These are phyloP conservation scores for Phaffia tasmanica DNA, from an alignment of 768 basidiomycete species.

Conservation along the genomic window DNA sequence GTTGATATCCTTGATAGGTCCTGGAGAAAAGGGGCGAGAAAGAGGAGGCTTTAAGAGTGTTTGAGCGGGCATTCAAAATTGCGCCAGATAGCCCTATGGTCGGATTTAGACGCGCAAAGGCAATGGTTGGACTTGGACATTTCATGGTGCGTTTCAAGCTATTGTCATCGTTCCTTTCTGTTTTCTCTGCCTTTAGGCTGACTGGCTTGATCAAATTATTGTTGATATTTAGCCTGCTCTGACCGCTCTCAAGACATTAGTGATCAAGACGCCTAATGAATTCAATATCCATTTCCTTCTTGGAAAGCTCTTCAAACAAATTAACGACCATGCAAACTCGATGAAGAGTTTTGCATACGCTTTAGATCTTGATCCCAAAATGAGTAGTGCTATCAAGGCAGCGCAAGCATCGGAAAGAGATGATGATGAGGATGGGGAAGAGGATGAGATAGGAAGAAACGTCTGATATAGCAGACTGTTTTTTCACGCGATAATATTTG, in stretches of 20 bases:
- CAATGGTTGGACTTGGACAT: slow-evolving; percentile 70
- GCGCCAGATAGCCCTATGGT: slow-evolving; percentile 85
- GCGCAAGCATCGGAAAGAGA: slow-evolving; percentile 17
- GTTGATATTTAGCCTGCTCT: slow-evolving; percentile 55
- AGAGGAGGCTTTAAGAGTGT: slow-evolving; percentile 62
- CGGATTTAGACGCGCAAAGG: slow-evolving; percentile 84
- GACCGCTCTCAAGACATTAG: slow-evolving; percentile 65
- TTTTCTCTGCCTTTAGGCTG: neutral
- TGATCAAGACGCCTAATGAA: slow-evolving; percentile 79
- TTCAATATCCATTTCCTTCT: slow-evolving; percentile 94
- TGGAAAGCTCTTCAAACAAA: slow-evolving; percentile 74
- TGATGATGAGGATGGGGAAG: slow-evolving; percentile 62
- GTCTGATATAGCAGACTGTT: neutral
- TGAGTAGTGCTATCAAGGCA: slow-evolving; percentile 50
- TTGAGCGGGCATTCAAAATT: slow-evolving; percentile 65
- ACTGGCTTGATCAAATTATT: slow-evolving; percentile 31
- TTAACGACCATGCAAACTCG: slow-evolving; percentile 66
- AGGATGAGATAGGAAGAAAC: slow-evolving; percentile 37
- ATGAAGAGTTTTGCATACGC: slow-evolving; percentile 78
- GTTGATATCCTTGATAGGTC: slow-evolving; percentile 46
- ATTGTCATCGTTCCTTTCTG: neutral
- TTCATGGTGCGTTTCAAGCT: slow-evolving; percentile 55
- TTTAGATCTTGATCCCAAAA: slow-evolving; percentile 88
- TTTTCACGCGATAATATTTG: neutral
- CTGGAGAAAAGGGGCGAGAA: slow-evolving; percentile 74